Evolutionary conservation across 345 rosid species (phyloP), one percentile per base, ranked within the genome.

Genomic region (Garcia nutans): DNA sequence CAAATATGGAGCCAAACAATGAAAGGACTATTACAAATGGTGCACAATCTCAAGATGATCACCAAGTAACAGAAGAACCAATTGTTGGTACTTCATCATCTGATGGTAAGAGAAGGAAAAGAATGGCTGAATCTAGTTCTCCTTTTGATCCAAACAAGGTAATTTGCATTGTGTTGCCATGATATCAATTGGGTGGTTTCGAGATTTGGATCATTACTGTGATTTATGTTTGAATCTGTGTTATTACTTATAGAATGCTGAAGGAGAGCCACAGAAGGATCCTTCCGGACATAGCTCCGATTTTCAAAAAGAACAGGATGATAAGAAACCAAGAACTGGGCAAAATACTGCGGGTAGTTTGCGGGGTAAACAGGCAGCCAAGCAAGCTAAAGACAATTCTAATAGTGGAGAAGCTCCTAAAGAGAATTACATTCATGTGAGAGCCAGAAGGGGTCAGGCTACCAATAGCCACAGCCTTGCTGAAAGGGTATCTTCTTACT

Each of bases 381-480:
- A 89, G 76, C 95, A 85, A 75, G 57, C 84, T 65, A 92, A 92
- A 78, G 97, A 89, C 62, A 84, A 77, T 74, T 82, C 97, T 72
- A 77, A 84, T 16, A 86, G 88, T 23, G 93, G 84, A 76, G 96
- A 91, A 80, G 91, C 87, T 64, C 83, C 90, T 2, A 90, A 91
- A 80, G 99, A 90, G 42, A 81, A 88, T 83, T 95, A 93, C 82
- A 87, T 93, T 82, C 99, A 93, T 77, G 86, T 95, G 83, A 89
- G 99, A 78, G 99, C 99, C 59, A 85, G 93, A 83, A 87, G 97
- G 82, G 99, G 99, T 80, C 97, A 90, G 76, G 99, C 99, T 78
- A 93, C 99, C 62, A 95, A 93, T 81, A 93, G 97, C 81, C 99
- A 95, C 79, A 95, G 96, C 83, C 96, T 95, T 70, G 99, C 99